Evolutionary conservation across 257 asterid genomes (phyloP), one percentile per base, ranked within the genome.

Genomic region (Scutellaria baicalensis): DNA sequence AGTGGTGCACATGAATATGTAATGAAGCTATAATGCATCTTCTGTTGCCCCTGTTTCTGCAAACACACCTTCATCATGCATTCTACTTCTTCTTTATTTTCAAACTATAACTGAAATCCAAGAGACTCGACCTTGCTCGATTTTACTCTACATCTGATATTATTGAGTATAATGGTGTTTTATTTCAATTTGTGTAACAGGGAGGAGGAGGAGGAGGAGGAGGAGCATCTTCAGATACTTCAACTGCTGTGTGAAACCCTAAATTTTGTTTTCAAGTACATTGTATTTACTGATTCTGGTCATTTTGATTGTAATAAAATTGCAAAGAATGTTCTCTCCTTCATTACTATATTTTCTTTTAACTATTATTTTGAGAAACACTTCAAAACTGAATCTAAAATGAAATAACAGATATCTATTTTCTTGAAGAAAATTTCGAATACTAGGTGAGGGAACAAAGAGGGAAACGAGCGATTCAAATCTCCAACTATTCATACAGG

Each of bases 231-330:
- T 87, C 80, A 79, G 90, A 74, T 89, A 77, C 81, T 89, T 89
- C 87, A 89, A 87, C 77, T 89, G 96, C 78, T 89, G 90, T 44
- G 92, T 82, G 50, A 89, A 84, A 61, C 92, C 94, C 42, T 89
- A 67, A 39, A 5, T 44, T 60, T 52, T 60, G 18, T 5, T 16
- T 23, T 27, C 4, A 27, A 27, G 33, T 27, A 27, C 3, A 12
- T 9, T 59, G 6, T 16, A 38, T 59, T 59, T 33, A 48, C 6
- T 33, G 45, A n/a, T n/a, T 36, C 39, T 59, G 66, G 50, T 7
- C 4, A 7, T 16, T 50, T 50, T 45, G 2, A 45, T 45, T 11
- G 51, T 12, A 40, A 10, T 40, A 8, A 3, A 6, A 7, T 40
- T 40, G 33, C 33, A 27, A 27, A 23, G 27, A 23, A 23, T 23